These are phyloP conservation scores for Fomitopsis palustris DNA, from an alignment of 1,284 basidiomycete genomes.

Conservation along the genomic window DNA sequence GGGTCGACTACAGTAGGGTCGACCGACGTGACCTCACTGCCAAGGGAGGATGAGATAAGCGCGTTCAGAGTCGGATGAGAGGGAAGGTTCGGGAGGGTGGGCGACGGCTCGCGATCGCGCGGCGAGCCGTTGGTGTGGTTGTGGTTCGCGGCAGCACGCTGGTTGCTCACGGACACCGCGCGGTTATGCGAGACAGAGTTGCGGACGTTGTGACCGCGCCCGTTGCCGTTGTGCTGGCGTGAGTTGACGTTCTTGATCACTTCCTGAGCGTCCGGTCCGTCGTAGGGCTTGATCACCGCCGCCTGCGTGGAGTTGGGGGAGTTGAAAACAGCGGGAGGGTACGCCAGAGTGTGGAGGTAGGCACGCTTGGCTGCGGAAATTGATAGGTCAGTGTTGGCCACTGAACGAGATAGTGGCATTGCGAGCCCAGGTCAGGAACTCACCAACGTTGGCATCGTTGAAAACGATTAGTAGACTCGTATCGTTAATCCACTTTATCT, in stretches of 20 bases:
- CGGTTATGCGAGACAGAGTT: conserved; percentile 30
- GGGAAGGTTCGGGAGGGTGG: conserved; percentile 75
- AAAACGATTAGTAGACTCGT: conserved; percentile 96
- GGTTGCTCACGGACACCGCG: conserved; percentile 55
- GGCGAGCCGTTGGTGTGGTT: conserved; percentile 35
- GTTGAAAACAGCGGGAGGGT: conserved; percentile 73
- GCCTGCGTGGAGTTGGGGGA: conserved; percentile 52
- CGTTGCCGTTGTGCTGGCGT: conserved; percentile 58
- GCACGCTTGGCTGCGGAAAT: conserved; percentile 78
- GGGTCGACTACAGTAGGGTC: conserved; percentile 50
- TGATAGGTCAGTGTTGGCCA: conserved; percentile 6
- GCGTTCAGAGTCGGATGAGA: conserved; percentile 79
- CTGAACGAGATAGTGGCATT: background rate
- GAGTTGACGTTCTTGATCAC: conserved; percentile 89
- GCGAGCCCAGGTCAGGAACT: conserved; percentile 31
- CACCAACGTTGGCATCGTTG: conserved; percentile 77
- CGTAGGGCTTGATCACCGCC: conserved; percentile 80
- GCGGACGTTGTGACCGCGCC: conserved; percentile 66
- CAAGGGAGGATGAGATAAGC: conserved; percentile 70
- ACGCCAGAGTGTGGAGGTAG: conserved; percentile 84
- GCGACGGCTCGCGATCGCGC: conserved; percentile 62
- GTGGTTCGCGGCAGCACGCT: conserved; percentile 42
- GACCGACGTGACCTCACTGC: conserved; percentile 41
- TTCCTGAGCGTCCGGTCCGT: conserved; percentile 86
- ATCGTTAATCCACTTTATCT: conserved; percentile 99